Evolutionary conservation across 345 rosid genomes (phyloP).

Genomic region (Litchi chinensis): DNA sequence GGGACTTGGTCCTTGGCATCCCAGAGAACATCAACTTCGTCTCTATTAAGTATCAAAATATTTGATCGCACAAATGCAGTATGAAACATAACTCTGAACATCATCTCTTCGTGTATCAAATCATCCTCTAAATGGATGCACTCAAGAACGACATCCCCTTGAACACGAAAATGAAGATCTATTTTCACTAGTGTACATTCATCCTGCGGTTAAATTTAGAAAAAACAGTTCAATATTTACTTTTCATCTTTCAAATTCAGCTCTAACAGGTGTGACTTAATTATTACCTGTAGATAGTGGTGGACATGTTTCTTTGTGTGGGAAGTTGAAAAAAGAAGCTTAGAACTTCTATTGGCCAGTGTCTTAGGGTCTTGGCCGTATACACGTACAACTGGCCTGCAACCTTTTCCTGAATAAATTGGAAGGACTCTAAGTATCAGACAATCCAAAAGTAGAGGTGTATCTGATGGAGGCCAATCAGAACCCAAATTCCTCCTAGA

Average conservation of each 20-base stretch:
- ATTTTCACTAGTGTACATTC: constrained; percentile 79
- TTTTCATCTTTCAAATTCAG: constrained; percentile 24
- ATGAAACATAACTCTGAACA: constrained; percentile 91
- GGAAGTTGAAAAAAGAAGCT: constrained; percentile 76
- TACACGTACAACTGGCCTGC: constrained; percentile 82
- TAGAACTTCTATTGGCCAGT: constrained; percentile 78
- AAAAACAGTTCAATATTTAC: constrained; percentile 28
- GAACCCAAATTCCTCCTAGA: constrained; percentile 84
- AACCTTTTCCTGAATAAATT: constrained; percentile 72
- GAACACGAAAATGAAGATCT: constrained; percentile 80
- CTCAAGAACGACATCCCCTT: constrained; percentile 96
- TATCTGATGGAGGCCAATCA: constrained; percentile 97
- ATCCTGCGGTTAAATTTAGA: constrained; percentile 57
- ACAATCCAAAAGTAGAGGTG: constrained; percentile 84
- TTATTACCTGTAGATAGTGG: constrained; percentile 65
- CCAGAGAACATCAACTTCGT: constrained; percentile 86
- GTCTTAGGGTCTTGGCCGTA: constrained; percentile 86
- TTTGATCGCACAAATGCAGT: constrained; percentile 87
- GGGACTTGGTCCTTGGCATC: constrained; percentile 78
- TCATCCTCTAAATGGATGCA: constrained; percentile 83
- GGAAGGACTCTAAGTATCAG: constrained; percentile 86
- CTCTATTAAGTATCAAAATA: constrained; percentile 68
- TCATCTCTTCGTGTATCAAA: constrained; percentile 66
- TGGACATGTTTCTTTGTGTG: constrained; percentile 64
- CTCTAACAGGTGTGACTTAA: constrained; percentile 9